Conservation (phyloP, 2,329 filamentous ascomycete species). For the Diaporthe amygdali region DNA sequence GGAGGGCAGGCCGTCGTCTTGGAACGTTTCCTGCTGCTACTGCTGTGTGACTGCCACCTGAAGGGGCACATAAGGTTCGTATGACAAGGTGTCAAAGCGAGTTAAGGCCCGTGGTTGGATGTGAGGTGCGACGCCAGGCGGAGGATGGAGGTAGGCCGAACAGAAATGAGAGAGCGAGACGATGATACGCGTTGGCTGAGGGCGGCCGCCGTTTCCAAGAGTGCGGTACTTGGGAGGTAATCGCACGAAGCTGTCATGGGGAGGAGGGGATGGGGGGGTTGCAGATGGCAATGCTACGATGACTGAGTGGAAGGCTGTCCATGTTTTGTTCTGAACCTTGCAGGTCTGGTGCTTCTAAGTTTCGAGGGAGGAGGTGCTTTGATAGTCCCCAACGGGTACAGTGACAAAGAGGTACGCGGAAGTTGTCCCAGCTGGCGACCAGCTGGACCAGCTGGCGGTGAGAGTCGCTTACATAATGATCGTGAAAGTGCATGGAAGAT, state of each 20-base stretch:
- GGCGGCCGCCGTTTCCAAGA: conserved; percentile 10
- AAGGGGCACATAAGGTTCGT: conserved; percentile 16
- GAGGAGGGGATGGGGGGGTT: background rate
- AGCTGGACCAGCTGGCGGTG: background rate
- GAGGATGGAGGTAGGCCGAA: background rate
- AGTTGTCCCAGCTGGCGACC: background rate
- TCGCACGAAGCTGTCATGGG: background rate
- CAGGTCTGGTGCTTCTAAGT: background rate
- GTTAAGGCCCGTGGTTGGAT: background rate
- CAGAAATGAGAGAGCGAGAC: background rate
- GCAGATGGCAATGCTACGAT: conserved; percentile 14
- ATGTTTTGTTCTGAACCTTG: conserved; percentile 2
- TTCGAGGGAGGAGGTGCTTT: background rate
- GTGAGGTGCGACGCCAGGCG: background rate
- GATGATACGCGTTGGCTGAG: background rate
- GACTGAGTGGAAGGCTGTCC: background rate
- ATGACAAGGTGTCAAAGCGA: conserved; percentile 16
- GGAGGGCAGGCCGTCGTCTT: background rate
- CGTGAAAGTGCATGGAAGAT: no score
- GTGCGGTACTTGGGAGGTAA: conserved; percentile 3
- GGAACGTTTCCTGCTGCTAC: background rate
- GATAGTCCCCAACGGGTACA: background rate
- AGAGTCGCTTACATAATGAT: background rate
- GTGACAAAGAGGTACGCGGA: background rate
- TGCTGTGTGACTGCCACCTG: conserved; percentile 14